Base-by-base conservation (phyloP, 2,329 filamentous ascomycete genomes). In the Aureobasidium mangrovei region DNA sequence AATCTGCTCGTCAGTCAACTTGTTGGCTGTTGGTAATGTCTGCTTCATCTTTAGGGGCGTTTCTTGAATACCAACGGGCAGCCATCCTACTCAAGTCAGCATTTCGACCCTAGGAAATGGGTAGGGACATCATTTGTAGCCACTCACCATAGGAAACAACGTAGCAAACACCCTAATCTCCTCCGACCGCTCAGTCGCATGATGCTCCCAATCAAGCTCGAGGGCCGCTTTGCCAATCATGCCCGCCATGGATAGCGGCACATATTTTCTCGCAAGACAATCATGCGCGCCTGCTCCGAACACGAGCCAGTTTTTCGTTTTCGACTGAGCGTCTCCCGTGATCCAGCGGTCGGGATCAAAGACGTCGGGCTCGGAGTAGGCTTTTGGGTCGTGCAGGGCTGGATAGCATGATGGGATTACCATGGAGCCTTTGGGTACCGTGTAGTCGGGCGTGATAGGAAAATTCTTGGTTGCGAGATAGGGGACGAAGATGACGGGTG, bases 111-210 rank as follows among this genome's bases (percentile, higher is more conserved):
- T 18, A 18, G 18, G 18, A 18, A 18, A 18, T 18, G 18, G 18
- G 18, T 18, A 18, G 18, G 18, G 18, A 18, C 18, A 18, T 18
- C 1, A 18, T 18, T 18, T 18, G 18, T 18, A 18, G 18, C 18
- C 18, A 74, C 84, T 70, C 74, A 93, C 91, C 86, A 86, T 86
- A 56, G 91, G 91, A 79, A 97, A 97, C 62, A 97, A 95, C 29
- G 90, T 95, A 40, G 93, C 93, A 74, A 97, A 97, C 60, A 97
- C 91, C 76, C 95, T 91, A 72, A 97, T 97, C 71, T 94, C 85
- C 74, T 97, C 93, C 0, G 88, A 95, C 56, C 77, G 66, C 0
- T 86, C 82, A 7, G 91, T 97, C n/a, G 88, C 73, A 67, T 88
- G 82, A 70, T 97, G 91, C 69, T 83, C 80, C 91, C 91, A 97